A percentile compares a stretch with the other conserved stretches of the same genome.
Conservation (phyloP, 495 filamentous ascomycete species). For the Recurvomyces mirabilis region DNA sequence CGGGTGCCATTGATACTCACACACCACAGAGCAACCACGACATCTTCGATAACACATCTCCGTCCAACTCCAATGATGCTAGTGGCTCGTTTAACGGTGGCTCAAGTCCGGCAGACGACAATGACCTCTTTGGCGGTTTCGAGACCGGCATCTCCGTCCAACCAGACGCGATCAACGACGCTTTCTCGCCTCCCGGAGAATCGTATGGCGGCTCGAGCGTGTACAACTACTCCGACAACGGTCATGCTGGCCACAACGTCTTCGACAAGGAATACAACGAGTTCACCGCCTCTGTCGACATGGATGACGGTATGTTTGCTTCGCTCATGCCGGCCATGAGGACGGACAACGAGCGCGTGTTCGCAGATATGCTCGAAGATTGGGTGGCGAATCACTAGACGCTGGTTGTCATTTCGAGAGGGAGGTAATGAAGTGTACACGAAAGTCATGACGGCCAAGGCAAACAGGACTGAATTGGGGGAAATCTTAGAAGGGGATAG, state of each 20-base stretch:
- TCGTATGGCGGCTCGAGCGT: background rate
- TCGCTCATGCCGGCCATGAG: too few species aligned
- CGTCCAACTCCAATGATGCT: background rate
- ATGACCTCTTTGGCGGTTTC: background rate
- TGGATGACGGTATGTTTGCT: too few species aligned
- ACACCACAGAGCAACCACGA: background rate
- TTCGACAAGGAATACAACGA: background rate
- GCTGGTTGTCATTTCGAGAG: too few species aligned
- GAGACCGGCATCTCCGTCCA: background rate
- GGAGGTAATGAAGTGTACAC: too few species aligned
- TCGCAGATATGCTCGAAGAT: too few species aligned
- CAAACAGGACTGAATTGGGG: too few species aligned
- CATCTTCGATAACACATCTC: background rate
- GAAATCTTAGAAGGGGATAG: too few species aligned
- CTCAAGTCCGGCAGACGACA: constrained; percentile 4
- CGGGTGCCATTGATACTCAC: background rate
- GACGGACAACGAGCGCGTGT: too few species aligned
- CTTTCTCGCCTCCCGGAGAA: constrained; percentile 8
- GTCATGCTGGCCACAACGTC: background rate
- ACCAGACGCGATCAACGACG: background rate
- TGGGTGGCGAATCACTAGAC: too few species aligned
- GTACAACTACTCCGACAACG: constrained; percentile 1
- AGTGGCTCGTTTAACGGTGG: constrained; percentile 7
- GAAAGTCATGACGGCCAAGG: too few species aligned
- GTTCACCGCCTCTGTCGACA: too few species aligned